Evolutionary conservation across 2,329 filamentous ascomycete species (phyloP).

Genomic region (Aspergillus texensis): DNA sequence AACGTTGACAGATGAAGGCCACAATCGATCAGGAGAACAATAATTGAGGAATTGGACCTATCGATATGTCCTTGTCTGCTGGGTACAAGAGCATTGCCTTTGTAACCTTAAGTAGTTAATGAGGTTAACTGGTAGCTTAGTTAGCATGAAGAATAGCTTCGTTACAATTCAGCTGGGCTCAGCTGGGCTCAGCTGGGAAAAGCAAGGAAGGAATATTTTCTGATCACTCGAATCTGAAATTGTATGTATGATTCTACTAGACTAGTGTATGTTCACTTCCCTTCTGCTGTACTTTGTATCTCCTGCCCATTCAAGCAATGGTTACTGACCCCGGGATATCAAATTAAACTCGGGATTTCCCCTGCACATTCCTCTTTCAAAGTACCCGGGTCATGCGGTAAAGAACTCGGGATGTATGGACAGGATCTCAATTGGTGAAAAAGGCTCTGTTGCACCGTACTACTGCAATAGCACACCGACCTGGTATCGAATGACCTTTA

Average conservation of each 20-base stretch:
- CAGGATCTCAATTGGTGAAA: neutral
- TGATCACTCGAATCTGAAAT: neutral
- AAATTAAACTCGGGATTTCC: neutral
- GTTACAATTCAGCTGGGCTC: neutral
- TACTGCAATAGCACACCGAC: conserved; percentile 5
- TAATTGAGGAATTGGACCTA: neutral
- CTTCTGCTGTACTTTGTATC: neutral
- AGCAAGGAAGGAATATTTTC: neutral
- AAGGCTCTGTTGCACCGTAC: neutral
- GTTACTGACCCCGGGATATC: neutral
- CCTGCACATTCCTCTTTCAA: neutral
- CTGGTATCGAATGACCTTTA: conserved; percentile 2
- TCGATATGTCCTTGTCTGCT: neutral
- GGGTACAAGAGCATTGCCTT: neutral
- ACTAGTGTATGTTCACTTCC: neutral
- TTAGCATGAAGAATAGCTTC: neutral
- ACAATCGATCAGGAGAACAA: neutral
- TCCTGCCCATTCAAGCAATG: neutral
- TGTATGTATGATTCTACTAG: neutral
- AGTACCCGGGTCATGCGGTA: neutral
- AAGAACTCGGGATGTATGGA: neutral
- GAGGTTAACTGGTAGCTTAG: neutral
- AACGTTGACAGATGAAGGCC: neutral
- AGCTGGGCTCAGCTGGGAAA: neutral
- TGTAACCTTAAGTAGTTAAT: neutral